phyloP scores from a whole-genome alignment of 2,329 filamentous ascomycete species.

The Fusarium succisae region DNA sequence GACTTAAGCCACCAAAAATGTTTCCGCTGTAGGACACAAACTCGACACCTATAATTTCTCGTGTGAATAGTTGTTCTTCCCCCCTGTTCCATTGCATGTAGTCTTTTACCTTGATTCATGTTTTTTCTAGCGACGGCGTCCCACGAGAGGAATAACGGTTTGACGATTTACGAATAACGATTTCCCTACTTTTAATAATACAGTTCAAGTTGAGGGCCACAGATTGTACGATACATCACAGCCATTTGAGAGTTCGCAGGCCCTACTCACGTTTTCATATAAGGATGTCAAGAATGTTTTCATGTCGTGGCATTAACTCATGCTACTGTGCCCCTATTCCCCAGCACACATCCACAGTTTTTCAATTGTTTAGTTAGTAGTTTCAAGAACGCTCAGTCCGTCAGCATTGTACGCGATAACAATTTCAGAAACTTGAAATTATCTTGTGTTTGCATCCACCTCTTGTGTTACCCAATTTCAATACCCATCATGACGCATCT shows the following conservation, averaged over 20 bases:
- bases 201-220: slow-evolving; percentile 20
- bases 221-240: slow-evolving; percentile 41
- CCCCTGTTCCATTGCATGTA: slow-evolving; percentile 12
- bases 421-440: slow-evolving; percentile 39
- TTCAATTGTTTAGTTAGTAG: slow-evolving; percentile 26
- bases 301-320: slow-evolving; percentile 23
- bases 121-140: slow-evolving; percentile 31
- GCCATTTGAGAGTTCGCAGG: slow-evolving; percentile 13
- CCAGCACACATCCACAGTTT: slow-evolving; percentile 7
- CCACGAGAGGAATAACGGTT: slow-evolving; percentile 22
- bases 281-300: slow-evolving; percentile 25
- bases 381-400: slow-evolving; percentile 43
- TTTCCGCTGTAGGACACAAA: background rate
- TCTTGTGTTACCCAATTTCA: slow-evolving; percentile 16
- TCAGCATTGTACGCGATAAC: slow-evolving; percentile 38
- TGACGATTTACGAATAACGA: slow-evolving; percentile 42
- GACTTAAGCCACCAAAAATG: background rate
- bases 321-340: slow-evolving; percentile 7
- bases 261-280: slow-evolving; percentile 7
- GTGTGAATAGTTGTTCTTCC: background rate
- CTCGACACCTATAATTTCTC: background rate
- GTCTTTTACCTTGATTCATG: slow-evolving; percentile 26
- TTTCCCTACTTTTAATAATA: slow-evolving; percentile 29
- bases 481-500: background rate
- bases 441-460: slow-evolving; percentile 30